A percentile compares a stretch with the other conserved stretches of the same genome.
These are phyloP conservation scores for Daldinia sp. DNA, from an alignment of 2,329 filamentous ascomycete species.

Conservation along the genomic window DNA sequence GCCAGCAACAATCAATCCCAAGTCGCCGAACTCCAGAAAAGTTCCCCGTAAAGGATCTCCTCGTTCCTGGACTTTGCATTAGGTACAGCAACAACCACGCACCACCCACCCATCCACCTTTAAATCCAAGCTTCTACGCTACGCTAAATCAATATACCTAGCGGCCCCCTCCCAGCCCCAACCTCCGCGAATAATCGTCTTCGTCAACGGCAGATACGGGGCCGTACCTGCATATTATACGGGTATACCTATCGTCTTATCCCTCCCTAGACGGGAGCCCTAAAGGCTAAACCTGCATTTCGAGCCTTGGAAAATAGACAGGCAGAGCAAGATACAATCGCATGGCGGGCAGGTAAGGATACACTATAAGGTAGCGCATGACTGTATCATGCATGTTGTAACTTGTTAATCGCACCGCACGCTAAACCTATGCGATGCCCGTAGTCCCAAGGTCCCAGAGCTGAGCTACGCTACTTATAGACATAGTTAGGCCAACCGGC, in stretches of 20 bases:
- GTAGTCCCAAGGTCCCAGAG: background rate
- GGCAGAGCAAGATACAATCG: background rate
- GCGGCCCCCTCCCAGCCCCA: slow-evolving; percentile 2
- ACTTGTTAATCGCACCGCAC: background rate
- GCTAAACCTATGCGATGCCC: background rate
- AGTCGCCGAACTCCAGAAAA: slow-evolving; percentile 18
- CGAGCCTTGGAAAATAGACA: background rate
- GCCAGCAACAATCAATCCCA: background rate
- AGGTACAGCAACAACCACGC: background rate
- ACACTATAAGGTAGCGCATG: too few relatives aligned
- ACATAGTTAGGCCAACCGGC: background rate
- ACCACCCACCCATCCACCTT: background rate
- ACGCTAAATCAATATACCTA: background rate
- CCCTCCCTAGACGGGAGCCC: background rate
- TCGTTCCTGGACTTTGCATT: slow-evolving; percentile 20
- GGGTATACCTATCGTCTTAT: background rate
- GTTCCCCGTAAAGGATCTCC: slow-evolving; percentile 32
- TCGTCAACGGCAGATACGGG: slow-evolving; percentile 23
- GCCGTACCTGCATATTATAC: slow-evolving; percentile 4
- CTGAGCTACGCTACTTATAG: background rate
- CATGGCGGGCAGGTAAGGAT: background rate
- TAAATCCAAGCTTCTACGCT: background rate
- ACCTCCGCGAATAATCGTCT: slow-evolving; percentile 34
- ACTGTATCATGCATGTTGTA: background rate
- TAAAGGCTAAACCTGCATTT: background rate